Evolutionary conservation across 352 stramenopile species (phyloP).

Genomic region (Phytophthora lateralis): DNA sequence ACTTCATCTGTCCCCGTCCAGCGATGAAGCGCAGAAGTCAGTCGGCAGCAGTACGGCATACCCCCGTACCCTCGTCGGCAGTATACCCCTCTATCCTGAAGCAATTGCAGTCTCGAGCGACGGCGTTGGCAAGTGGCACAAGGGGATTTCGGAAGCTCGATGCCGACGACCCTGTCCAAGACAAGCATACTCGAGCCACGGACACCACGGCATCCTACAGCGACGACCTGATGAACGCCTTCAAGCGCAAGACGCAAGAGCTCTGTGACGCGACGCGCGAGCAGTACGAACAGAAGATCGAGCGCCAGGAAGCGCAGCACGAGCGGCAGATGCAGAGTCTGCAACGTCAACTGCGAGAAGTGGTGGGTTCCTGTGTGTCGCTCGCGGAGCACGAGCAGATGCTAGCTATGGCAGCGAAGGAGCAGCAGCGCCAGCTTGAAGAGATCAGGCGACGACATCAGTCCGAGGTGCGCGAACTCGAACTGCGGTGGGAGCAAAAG

Average conservation of each 20-base stretch:
- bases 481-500: constrained; percentile 33
- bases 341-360: constrained; percentile 49
- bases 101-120: constrained; percentile 8
- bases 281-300: constrained; percentile 58
- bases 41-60: neutral
- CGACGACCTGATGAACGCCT: constrained; percentile 21
- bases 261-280: constrained; percentile 60
- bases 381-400: constrained; percentile 58
- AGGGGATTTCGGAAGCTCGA: constrained; percentile 3
- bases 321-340: constrained; percentile 48
- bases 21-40: constrained; percentile 12
- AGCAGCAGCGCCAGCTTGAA: constrained; percentile 33
- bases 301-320: constrained; percentile 46
- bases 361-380: constrained; percentile 54
- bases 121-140: constrained; percentile 1
- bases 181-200: neutral
- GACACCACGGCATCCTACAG: constrained; percentile 12
- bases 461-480: constrained; percentile 32
- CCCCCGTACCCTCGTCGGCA: neutral
- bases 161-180: neutral
- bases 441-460: constrained; percentile 26
- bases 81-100: neutral
- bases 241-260: constrained; percentile 52
- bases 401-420: constrained; percentile 26
- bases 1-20: neutral